Evolutionary conservation across 371 early-diverging fungal species (phyloP), one percentile per base, ranked within the genome.

Genomic region (Chytridiales sp.): DNA sequence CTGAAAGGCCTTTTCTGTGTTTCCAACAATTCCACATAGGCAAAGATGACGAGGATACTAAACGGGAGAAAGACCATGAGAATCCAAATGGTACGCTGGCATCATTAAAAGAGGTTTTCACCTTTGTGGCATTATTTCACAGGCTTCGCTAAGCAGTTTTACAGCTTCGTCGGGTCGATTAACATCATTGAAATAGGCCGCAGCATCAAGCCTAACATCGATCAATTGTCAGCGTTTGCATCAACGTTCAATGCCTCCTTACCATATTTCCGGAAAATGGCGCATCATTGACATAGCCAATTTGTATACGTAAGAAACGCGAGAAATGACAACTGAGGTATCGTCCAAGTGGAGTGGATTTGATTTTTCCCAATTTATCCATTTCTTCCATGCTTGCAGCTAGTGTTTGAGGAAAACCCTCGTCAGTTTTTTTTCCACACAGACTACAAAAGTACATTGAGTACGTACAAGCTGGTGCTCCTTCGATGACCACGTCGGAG

Each of bases 231-330:
- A n/a, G 39, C 39, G 9, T 11, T 49, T 8, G 21, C 22, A 47
- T 34, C 8, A 40, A 4, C 3, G 17, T 42, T 21, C 22, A 24
- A 27, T 38, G 27, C 3, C 46, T 9, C 24, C 61, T 54, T 64
- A 85, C 95, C 93, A 95, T 4, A 96, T 70, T 64, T 96, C 94
- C 0, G 96, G 96, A 65, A 88, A 95, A 54, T 85, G 85, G 32
- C 94, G 72, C 67, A 96, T 74, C 38, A 79, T 82, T 63, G 90
- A 70, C 54, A 93, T 81, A 0, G 94, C 91, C 61, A 91, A 91
- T 66, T 88, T 89, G 65, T 92, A 97, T 0, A 88, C 88, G 70
- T 88, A 93, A 1, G 83, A 70, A 1, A 95, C 87, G 19, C 98
- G 85, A 11, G 85, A 81, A 21, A 79, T 69, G 4, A 94, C 59